phyloP scores from a whole-genome alignment of 164 flowering plant genomes.

The grape (Vitis vinifera) region DNA sequence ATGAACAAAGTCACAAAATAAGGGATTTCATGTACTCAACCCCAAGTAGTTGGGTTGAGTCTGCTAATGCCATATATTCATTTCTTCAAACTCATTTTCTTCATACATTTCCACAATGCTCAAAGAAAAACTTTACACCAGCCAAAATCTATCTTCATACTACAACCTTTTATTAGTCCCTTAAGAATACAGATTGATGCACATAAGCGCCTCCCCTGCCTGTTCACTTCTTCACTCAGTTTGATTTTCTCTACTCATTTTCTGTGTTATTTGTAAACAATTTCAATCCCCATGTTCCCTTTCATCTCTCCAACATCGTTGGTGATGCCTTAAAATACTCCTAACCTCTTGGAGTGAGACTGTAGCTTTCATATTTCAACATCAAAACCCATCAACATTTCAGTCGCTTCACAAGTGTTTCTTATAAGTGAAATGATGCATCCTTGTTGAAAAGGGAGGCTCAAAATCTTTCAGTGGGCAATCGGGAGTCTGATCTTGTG shows the following conservation, averaged over 20 bases:
- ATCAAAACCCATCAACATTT: background rate
- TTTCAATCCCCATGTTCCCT: background rate
- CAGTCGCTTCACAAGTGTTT: background rate
- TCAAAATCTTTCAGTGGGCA: background rate
- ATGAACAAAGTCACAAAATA: background rate
- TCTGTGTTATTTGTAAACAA: background rate
- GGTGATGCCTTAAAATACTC: background rate
- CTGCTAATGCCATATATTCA: background rate
- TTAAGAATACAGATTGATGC: background rate
- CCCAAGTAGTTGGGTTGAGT: background rate
- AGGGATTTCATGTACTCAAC: background rate
- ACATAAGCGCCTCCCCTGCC: background rate
- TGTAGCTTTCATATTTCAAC: background rate
- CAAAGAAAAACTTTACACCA: background rate
- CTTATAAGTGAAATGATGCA: slow-evolving; percentile 1
- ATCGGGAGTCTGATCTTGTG: slow-evolving; percentile 70
- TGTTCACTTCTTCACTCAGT: background rate
- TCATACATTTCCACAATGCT: background rate
- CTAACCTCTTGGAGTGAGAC: background rate
- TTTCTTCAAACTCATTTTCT: background rate
- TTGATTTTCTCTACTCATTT: background rate
- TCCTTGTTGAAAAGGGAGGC: background rate
- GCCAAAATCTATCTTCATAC: background rate
- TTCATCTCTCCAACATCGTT: background rate
- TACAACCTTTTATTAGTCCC: background rate